These are phyloP conservation scores for Calycina herbarum DNA, from an alignment of 2,329 filamentous ascomycete genomes.

Conservation along the genomic window DNA sequence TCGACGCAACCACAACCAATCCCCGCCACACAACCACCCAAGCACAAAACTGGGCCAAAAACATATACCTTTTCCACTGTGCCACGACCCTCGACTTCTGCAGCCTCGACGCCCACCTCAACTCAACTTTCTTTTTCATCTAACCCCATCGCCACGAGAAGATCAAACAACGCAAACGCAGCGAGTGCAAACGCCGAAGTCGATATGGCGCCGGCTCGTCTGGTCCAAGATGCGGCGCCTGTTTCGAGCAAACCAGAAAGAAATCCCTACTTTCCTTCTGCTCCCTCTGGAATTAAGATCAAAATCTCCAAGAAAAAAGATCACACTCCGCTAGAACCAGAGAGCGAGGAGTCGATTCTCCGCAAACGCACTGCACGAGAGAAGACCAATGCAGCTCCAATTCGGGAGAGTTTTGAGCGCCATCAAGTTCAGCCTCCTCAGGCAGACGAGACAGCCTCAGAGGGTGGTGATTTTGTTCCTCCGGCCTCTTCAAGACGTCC, in stretches of 20 bases:
- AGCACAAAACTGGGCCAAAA: conserved; percentile 29
- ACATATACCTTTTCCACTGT: conserved; percentile 32
- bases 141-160: conserved; percentile 9
- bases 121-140: background rate
- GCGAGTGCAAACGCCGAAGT: conserved; percentile 5
- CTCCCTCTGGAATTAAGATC: conserved; percentile 19
- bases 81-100: conserved; percentile 19
- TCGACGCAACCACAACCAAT: conserved; percentile 28
- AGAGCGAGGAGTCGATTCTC: conserved; percentile 21
- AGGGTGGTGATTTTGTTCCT: conserved; percentile 29
- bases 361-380: conserved; percentile 34
- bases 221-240: conserved; percentile 10
- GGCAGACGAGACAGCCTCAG: conserved; percentile 27
- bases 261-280: conserved; percentile 12
- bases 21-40: conserved; percentile 18
- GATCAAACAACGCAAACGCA: conserved; percentile 8
- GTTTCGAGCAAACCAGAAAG: conserved; percentile 5
- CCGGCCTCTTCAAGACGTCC: conserved; percentile 18
- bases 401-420: conserved; percentile 35
- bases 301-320: conserved; percentile 23
- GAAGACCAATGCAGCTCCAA: conserved; percentile 25
- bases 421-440: conserved; percentile 18
- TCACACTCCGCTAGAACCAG: conserved; percentile 1
- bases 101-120: conserved; percentile 16
- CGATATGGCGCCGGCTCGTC: conserved; percentile 19